Evolutionary conservation across 2,329 filamentous ascomycete genomes (phyloP), one percentile per base, ranked within the genome.

Genomic region (Trichoderma harzianum): DNA sequence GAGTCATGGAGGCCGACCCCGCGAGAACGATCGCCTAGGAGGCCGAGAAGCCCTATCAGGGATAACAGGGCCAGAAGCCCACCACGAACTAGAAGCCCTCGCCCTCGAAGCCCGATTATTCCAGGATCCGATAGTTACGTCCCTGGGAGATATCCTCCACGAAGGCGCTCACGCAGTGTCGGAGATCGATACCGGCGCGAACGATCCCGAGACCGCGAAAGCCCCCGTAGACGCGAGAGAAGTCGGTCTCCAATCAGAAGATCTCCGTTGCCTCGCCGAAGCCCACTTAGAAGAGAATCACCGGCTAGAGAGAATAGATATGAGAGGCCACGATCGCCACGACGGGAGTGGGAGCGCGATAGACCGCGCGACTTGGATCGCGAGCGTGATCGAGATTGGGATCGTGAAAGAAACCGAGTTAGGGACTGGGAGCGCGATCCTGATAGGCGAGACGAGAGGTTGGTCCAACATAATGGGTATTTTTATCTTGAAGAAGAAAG

Each of bases 1-100:
- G 88, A 90, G 79, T 89, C 87, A 47, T 90, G 88, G 83, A 83
- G 88, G 72, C 88, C 88, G 12, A 89, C 86, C 72, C 88, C 88
- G 65, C 80, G 85, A 69, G 83, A 85, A 74, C 82, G 84, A 70
- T 86, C 85, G 32, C 84, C 85, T 10, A 82, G 83, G 55, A 78
- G 77, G 58, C 74, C 78, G 7, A 76, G 78, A 64, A 79, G 79
- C 69, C 78, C 79, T 8, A 53, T 76, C 28, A 75, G 79, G 72
- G 79, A 78, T 8, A 74, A 78, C 12, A 74, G 78, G 39, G 74
- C 72, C 26, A 72, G 76, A 65, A 82, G 80, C 65, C 76, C 76
- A 18, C 76, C 76, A 16, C 77, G 79, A 72, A 72, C 75, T 24
- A 78, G 79, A 69, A 82, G 80, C 73, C 80, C 80, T 12, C 70